Evolutionary conservation across 768 basidiomycete genomes (phyloP).

Genomic region (Termitomyces heimii): DNA sequence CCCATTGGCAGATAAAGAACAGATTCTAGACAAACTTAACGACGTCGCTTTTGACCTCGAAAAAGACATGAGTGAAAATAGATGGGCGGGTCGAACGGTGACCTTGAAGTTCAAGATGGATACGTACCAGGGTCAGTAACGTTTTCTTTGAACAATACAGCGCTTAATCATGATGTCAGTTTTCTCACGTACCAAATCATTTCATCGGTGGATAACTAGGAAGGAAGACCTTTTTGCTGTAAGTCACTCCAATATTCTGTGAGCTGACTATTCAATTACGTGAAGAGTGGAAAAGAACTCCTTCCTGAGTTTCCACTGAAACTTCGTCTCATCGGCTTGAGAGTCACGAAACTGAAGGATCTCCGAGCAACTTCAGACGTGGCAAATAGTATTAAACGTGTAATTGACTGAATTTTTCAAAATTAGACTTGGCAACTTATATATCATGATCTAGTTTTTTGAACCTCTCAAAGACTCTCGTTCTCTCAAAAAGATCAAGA

Average conservation of each 20-base stretch:
- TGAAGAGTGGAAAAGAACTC: slow-evolving; percentile 73
- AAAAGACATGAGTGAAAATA: slow-evolving; percentile 68
- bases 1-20: slow-evolving; percentile 54
- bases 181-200: slow-evolving; percentile 80
- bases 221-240: slow-evolving; percentile 77
- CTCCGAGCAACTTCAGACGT: slow-evolving; percentile 40
- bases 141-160: neutral
- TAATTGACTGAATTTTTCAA: slow-evolving; percentile 23
- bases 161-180: slow-evolving; percentile 29
- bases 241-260: slow-evolving; percentile 17
- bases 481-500: slow-evolving; percentile 36
- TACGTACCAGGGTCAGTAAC: slow-evolving; percentile 66
- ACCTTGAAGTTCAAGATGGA: slow-evolving; percentile 93
- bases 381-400: slow-evolving; percentile 65
- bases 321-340: slow-evolving; percentile 81
- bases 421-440: neutral
- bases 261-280: neutral
- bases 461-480: slow-evolving; percentile 28
- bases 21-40: slow-evolving; percentile 71
- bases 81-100: slow-evolving; percentile 85
- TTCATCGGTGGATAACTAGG: slow-evolving; percentile 69
- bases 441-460: slow-evolving; percentile 45
- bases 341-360: slow-evolving; percentile 88
- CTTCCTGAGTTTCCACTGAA: slow-evolving; percentile 74
- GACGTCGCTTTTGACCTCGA: slow-evolving; percentile 80